Evolutionary conservation across 208 protist genomes (phyloP).

Genomic region (Leishmania major): DNA sequence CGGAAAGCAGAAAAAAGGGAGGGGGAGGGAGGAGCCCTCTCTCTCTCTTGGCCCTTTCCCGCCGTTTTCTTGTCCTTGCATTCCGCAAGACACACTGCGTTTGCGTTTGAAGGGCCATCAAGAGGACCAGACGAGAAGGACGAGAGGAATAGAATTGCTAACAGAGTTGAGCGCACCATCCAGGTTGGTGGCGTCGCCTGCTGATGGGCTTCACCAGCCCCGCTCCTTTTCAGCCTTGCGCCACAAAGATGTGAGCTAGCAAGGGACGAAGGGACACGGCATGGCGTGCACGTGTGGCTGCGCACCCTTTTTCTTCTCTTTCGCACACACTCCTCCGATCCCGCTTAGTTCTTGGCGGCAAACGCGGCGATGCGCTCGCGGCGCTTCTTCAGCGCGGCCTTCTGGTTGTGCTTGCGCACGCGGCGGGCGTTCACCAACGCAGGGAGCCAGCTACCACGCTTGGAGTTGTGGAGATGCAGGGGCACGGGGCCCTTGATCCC

Average conservation of each 20-base stretch:
- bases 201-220: neutral
- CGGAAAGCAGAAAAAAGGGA: neutral
- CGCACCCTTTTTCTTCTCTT: neutral
- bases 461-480: constrained; percentile 75
- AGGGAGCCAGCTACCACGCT: constrained; percentile 82
- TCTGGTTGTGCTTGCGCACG: constrained; percentile 91
- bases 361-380: constrained; percentile 73
- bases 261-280: neutral
- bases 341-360: constrained; percentile 39
- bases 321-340: neutral
- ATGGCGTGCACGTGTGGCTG: neutral
- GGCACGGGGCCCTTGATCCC: constrained; percentile 87
- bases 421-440: constrained; percentile 81
- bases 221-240: neutral
- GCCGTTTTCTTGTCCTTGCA: neutral
- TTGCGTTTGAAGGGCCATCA: neutral
- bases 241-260: neutral
- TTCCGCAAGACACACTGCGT: neutral
- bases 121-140: neutral
- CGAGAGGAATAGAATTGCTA: neutral
- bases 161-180: neutral
- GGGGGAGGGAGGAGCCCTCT: neutral
- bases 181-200: neutral
- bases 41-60: neutral
- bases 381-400: constrained; percentile 72